These are phyloP conservation scores for Nakazawaea wickerhamii DNA, from an alignment of 805 yeast genomes.

Conservation along the genomic window DNA sequence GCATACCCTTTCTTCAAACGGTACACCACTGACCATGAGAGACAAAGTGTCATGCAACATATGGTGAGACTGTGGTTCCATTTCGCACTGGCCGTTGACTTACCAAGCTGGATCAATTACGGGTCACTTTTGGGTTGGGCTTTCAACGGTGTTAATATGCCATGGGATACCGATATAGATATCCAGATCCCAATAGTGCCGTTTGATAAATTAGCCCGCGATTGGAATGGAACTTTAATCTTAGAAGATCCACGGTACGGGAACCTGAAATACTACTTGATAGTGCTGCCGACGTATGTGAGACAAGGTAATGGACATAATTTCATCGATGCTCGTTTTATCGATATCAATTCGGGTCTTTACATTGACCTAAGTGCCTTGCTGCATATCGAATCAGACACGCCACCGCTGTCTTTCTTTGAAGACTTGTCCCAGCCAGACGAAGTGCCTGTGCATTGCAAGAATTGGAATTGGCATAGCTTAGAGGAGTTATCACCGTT, in stretches of 20 bases:
- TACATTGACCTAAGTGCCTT: conserved; percentile 37
- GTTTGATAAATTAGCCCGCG: conserved; percentile 29
- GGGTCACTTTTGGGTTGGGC: conserved; percentile 22
- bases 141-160: conserved; percentile 36
- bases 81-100: conserved; percentile 32
- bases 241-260: conserved; percentile 30
- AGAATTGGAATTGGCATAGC: conserved; percentile 24
- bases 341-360: conserved; percentile 36
- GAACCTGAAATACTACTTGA: conserved; percentile 25
- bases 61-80: conserved; percentile 41
- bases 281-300: conserved; percentile 11
- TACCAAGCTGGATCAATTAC: conserved; percentile 23
- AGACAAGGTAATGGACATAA: conserved; percentile 20
- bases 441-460: conserved; percentile 22
- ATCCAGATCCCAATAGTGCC: conserved; percentile 34
- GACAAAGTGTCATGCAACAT: conserved; percentile 37
- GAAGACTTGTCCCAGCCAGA: conserved; percentile 13
- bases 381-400: conserved; percentile 1
- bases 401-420: conserved; percentile 13
- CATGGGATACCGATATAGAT: conserved; percentile 41
- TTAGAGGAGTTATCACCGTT: conserved; percentile 36
- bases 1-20: conserved; percentile 34
- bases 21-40: conserved; percentile 29
- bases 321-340: conserved; percentile 27
- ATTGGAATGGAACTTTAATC: conserved; percentile 37